A percentile compares a stretch with the other conserved stretches of the same genome.
These are phyloP conservation scores for Boletus reticulatus DNA, from an alignment of 768 basidiomycete species.

Conservation along the genomic window DNA sequence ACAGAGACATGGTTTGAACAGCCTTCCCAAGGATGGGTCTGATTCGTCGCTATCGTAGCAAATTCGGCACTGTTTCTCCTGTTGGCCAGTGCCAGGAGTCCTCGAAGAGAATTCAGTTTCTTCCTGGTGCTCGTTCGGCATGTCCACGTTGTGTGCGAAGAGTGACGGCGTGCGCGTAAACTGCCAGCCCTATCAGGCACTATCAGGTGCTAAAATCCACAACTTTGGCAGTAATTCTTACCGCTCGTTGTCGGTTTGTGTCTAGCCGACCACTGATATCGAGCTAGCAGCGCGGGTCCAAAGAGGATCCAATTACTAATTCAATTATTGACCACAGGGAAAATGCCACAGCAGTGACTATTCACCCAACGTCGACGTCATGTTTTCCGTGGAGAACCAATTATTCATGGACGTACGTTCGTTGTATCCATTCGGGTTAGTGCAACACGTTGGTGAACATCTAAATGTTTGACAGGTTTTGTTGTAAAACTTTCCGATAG, in stretches of 20 bases:
- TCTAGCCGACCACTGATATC: neutral
- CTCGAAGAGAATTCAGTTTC: neutral
- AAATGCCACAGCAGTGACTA: neutral
- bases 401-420: neutral
- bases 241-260: constrained; percentile 1
- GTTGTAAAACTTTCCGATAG: neutral
- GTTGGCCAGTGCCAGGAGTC: constrained; percentile 16
- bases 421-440: neutral
- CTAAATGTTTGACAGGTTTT: neutral
- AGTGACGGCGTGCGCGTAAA: neutral
- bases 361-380: neutral
- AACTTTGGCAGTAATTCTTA: neutral
- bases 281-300: neutral
- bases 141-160: constrained; percentile 9
- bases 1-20: constrained; percentile 72
- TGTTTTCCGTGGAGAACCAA: neutral
- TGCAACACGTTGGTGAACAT: constrained; percentile 1
- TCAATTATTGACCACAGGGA: neutral
- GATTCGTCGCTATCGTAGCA: constrained; percentile 70
- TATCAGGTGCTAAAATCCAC: neutral
- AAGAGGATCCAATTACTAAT: constrained; percentile 8
- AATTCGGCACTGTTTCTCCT: constrained; percentile 78
- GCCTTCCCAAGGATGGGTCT: constrained; percentile 61
- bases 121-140: constrained; percentile 16
- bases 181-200: neutral